Evolutionary conservation across 192 early-diverging fungal species (phyloP).

Genomic region (Radiomyces spectabilis): DNA sequence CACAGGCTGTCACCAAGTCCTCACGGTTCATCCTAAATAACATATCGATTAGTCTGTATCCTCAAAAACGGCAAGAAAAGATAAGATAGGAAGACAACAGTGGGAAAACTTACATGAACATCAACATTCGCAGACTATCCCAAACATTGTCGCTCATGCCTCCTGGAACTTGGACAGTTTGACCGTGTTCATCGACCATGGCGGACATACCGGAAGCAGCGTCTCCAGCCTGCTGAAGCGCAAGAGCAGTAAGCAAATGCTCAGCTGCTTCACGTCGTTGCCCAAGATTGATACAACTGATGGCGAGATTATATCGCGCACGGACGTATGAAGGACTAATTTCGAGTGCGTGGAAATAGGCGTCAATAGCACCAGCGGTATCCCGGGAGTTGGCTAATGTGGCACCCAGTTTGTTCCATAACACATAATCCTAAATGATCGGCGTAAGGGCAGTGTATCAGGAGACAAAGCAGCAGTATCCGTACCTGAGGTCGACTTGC

Average conservation of each 20-base stretch:
- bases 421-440: slow-evolving; percentile 65
- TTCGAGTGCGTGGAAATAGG: slow-evolving; percentile 90
- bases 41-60: no score
- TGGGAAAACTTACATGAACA: slow-evolving; percentile 32
- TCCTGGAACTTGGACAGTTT: slow-evolving; percentile 28
- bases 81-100: background rate
- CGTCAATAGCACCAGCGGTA: slow-evolving; percentile 73
- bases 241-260: slow-evolving; percentile 83
- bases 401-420: slow-evolving; percentile 97
- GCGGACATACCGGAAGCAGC: slow-evolving; percentile 25
- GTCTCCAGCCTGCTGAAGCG: slow-evolving; percentile 63
- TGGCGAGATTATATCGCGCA: slow-evolving; percentile 93
- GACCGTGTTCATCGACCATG: slow-evolving; percentile 21
- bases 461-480: background rate
- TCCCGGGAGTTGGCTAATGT: slow-evolving; percentile 88
- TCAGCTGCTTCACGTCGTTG: slow-evolving; percentile 87
- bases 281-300: slow-evolving; percentile 84
- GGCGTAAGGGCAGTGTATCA: background rate
- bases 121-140: slow-evolving; percentile 70
- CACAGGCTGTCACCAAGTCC: slow-evolving; percentile 78
- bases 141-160: slow-evolving; percentile 75
- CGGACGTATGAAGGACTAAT: slow-evolving; percentile 94
- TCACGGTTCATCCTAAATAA: slow-evolving; percentile 70
- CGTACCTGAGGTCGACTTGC: slow-evolving; percentile 67
- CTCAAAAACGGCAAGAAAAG: slow-evolving; percentile 33